Evolutionary conservation across 1,284 basidiomycete species (phyloP).

Genomic region (Porodaedalea pini): DNA sequence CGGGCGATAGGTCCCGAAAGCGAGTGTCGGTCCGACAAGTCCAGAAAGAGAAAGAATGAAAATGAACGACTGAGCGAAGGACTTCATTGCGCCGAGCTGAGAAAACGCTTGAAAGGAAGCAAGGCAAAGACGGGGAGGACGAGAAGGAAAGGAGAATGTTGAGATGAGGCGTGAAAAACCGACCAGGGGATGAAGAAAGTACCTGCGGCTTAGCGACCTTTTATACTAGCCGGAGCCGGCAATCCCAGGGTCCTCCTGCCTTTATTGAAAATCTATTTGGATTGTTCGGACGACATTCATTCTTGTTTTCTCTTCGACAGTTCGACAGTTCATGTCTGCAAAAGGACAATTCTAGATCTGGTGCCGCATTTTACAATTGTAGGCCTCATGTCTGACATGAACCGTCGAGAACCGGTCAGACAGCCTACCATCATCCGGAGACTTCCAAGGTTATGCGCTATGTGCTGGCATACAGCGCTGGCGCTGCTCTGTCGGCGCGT

Average conservation of each 20-base stretch:
- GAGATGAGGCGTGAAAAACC: background rate
- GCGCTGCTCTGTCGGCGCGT: too few relatives aligned
- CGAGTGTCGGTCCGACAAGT: background rate
- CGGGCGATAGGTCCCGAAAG: background rate
- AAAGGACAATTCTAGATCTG: too few relatives aligned
- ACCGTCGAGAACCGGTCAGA: too few relatives aligned
- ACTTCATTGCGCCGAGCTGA: background rate
- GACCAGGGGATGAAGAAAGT: background rate
- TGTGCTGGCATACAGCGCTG: too few relatives aligned
- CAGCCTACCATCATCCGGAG: too few relatives aligned
- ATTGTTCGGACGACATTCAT: too few relatives aligned
- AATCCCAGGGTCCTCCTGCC: background rate
- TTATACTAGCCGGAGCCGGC: background rate
- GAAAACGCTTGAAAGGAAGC: background rate
- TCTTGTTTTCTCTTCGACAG: too few relatives aligned
- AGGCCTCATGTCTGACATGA: too few relatives aligned
- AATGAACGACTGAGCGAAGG: background rate
- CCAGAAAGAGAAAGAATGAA: slow-evolving; percentile 1
- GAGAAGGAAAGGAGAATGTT: background rate
- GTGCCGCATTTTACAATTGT: too few relatives aligned
- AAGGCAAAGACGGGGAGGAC: background rate
- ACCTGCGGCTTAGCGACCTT: background rate
- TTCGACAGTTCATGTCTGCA: too few relatives aligned
- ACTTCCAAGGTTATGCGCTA: too few relatives aligned
- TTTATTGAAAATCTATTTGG: too few relatives aligned